Evolutionary conservation across 1,284 basidiomycete species (phyloP).

Genomic region (Omphalotus olearius): DNA sequence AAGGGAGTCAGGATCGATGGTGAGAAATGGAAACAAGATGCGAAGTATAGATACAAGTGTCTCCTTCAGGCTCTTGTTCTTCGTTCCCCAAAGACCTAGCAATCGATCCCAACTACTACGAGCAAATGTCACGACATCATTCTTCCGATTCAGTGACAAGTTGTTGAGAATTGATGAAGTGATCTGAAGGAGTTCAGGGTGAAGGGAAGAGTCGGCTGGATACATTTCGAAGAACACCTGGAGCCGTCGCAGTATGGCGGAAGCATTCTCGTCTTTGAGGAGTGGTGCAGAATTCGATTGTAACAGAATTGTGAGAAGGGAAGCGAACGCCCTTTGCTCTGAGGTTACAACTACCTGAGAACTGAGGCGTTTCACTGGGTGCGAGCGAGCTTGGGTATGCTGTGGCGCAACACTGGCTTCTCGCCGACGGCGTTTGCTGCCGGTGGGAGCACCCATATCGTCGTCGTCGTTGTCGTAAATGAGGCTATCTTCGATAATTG

Average conservation of each 20-base stretch:
- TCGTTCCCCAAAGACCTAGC: conserved; percentile 71
- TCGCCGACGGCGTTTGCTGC: conserved; percentile 30
- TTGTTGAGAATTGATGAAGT: conserved; percentile 69
- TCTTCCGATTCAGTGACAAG: conserved; percentile 67
- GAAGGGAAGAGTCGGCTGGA: conserved; percentile 67
- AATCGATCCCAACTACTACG: conserved; percentile 59
- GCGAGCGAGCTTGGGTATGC: conserved; percentile 11
- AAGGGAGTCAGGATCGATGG: conserved; percentile 26
- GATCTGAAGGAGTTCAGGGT: conserved; percentile 67
- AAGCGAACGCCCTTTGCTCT: conserved; percentile 69
- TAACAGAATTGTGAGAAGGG: conserved; percentile 65
- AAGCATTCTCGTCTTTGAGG: conserved; percentile 34
- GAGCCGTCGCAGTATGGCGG: conserved; percentile 60
- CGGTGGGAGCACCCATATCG: conserved; percentile 22
- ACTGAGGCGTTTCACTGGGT: conserved; percentile 13
- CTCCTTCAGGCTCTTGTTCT: conserved; percentile 66
- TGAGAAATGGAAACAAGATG: conserved; percentile 69
- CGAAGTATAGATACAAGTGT: conserved; percentile 65
- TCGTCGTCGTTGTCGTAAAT: conserved; percentile 20
- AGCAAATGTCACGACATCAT: conserved; percentile 57
- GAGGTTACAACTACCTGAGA: conserved; percentile 35
- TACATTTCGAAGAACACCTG: conserved; percentile 63
- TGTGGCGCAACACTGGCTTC: conserved; percentile 12
- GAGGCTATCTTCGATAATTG: conserved; percentile 28
- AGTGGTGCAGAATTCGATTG: conserved; percentile 55